Percentiles rank a stretch among this genome's conserved stretches.
Conservation (phyloP, 2,329 filamentous ascomycete species). For the Diaporthe sp. region DNA sequence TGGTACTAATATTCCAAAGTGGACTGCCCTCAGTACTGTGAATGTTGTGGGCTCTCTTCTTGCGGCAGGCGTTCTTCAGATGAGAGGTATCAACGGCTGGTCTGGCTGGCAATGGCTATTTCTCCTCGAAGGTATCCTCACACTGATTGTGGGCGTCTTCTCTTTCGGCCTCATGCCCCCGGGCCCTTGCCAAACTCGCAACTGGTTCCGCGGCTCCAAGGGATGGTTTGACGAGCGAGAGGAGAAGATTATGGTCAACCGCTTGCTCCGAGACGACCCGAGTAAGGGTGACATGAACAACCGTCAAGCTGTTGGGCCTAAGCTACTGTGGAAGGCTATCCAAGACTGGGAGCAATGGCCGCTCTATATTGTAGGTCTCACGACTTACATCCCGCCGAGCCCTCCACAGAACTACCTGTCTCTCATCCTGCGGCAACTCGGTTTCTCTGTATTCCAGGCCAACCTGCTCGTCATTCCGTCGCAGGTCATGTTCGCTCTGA, state of each 20-base stretch:
- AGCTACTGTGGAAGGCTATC: slow-evolving; percentile 64
- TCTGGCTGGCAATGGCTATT: slow-evolving; percentile 58
- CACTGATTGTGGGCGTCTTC: slow-evolving; percentile 58
- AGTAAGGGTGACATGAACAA: slow-evolving; percentile 75
- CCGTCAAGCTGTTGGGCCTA: slow-evolving; percentile 62
- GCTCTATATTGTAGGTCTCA: slow-evolving; percentile 67
- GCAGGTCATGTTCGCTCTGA: slow-evolving; percentile 48
- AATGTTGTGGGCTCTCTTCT: slow-evolving; percentile 68
- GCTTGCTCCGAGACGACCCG: slow-evolving; percentile 72
- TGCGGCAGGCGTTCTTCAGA: slow-evolving; percentile 67
- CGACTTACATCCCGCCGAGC: slow-evolving; percentile 57
- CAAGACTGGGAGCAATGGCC: slow-evolving; percentile 75
- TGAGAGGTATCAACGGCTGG: slow-evolving; percentile 66
- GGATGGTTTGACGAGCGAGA: slow-evolving; percentile 75
- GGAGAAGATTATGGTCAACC: slow-evolving; percentile 74
- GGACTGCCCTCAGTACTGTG: slow-evolving; percentile 74
- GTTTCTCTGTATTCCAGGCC: slow-evolving; percentile 60
- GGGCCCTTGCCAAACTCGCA: slow-evolving; percentile 64
- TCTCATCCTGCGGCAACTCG: slow-evolving; percentile 58
- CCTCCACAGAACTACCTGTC: slow-evolving; percentile 62
- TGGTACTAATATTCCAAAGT: slow-evolving; percentile 66
- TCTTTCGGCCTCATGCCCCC: slow-evolving; percentile 62
- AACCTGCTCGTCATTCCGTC: slow-evolving; percentile 53
- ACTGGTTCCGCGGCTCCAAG: slow-evolving; percentile 69
- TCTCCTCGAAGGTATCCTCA: slow-evolving; percentile 64